Evolutionary conservation across 2,329 filamentous ascomycete species (phyloP), one percentile per base, ranked within the genome.

Genomic region (Tetracladium maxilliforme): DNA sequence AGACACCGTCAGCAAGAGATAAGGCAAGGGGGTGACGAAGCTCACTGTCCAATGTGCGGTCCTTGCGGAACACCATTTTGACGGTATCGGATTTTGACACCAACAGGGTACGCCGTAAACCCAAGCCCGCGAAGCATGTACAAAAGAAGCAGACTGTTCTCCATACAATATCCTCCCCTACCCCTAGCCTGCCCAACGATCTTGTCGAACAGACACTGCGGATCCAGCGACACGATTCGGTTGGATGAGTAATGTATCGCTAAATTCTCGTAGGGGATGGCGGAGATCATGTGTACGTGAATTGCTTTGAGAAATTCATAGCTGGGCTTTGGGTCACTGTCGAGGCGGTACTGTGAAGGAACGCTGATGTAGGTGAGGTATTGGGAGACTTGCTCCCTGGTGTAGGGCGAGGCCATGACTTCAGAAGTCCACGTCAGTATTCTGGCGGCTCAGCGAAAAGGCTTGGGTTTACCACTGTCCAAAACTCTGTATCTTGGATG

Each of bases 41-140:
- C 9, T 29, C 15, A 32, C 21, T 37, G 42, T 27, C 35, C 42
- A 7, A 19, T 22, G 27, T 33, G 43, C n/a, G 44, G 35, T 6
- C 15, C 42, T 19, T 33, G 28, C 1, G 44, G 44, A 10, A 45
- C 30, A 1, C 42, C 40, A 23, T 44, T 31, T 6, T 33, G 27
- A 7, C 43, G 24, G 8, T 15, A 33, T 48, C 25, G 36, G 52
- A 57, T 59, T 32, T 65, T 49, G 1, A 57, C 72, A 4, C 69
- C 71, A 0, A 60, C 57, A 1, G 61, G 54, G 39, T 71, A 73
- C 1, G 64, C 56, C 10, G 47, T 40, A 26, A 62, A 70, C 2
- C 63, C 63, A n/a, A 70, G 35, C 3, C 48, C 56, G 11, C 55
- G 45, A 5, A 71, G 48, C 9, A 68, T 42, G 33, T 65, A 51